Evolutionary conservation across 192 early-diverging fungal genomes (phyloP).

Genomic region (Coemansia sp.): DNA sequence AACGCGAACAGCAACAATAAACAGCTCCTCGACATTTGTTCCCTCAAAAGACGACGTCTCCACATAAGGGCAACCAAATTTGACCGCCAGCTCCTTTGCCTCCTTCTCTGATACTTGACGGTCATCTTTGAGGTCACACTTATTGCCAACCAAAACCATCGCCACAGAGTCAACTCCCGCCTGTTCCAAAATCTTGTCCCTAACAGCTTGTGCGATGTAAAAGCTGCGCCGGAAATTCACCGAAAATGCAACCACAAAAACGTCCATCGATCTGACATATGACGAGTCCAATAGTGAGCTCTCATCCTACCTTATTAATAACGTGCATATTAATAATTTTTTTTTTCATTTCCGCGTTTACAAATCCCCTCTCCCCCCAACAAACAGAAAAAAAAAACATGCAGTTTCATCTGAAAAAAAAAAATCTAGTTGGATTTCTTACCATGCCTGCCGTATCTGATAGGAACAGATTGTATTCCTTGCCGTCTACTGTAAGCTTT

Average conservation of each 20-base stretch:
- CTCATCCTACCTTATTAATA: conserved; percentile 70
- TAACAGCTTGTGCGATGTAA: conserved; percentile 86
- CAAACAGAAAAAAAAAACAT: conserved; percentile 6
- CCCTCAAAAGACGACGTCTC: conserved; percentile 94
- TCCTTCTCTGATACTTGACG: conserved; percentile 73
- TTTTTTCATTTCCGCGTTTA: conserved; percentile 1
- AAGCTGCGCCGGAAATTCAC: conserved; percentile 83
- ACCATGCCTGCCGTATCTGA: conserved; percentile 97
- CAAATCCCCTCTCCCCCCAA: not conserved
- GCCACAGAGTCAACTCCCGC: conserved; percentile 90
- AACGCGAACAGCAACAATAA: conserved; percentile 32
- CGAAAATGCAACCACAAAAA: conserved; percentile 94
- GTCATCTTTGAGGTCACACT: conserved; percentile 81
- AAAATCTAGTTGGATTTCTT: conserved; percentile 15
- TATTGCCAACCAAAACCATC: conserved; percentile 92
- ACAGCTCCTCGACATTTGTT: conserved; percentile 75
- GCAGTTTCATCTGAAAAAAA: not conserved
- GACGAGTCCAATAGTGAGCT: conserved; percentile 91
- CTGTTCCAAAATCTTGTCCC: conserved; percentile 94
- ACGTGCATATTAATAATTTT: conserved; percentile 1
- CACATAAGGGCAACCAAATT: conserved; percentile 84
- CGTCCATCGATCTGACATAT: conserved; percentile 88
- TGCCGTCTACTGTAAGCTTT: conserved; percentile 75
- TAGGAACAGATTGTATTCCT: conserved; percentile 88
- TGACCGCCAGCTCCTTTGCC: conserved; percentile 71